phyloP scores from a whole-genome alignment of 1,284 basidiomycete species.

The Melampsora occidentalis region DNA sequence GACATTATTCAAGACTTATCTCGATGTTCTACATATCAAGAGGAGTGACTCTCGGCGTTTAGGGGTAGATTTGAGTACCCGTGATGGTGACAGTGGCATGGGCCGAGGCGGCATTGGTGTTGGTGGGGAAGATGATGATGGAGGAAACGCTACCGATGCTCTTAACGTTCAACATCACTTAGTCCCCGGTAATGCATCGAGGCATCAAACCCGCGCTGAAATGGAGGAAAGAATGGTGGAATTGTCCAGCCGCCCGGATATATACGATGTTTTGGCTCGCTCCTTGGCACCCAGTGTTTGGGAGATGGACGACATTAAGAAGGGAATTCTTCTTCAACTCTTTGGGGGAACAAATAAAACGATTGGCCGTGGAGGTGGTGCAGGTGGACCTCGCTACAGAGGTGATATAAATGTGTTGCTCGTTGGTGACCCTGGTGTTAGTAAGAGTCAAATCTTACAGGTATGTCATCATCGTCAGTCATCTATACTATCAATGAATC shows the following conservation, averaged over 20 bases:
- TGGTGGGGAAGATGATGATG: constrained; percentile 59
- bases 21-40: constrained; percentile 90
- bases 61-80: constrained; percentile 75
- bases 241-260: constrained; percentile 71
- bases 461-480: constrained; percentile 56
- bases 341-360: constrained; percentile 98
- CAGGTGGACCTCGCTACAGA: constrained; percentile 88
- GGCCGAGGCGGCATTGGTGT: constrained; percentile 54
- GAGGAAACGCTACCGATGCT: constrained; percentile 54
- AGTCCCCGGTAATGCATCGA: background rate
- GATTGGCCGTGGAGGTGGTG: constrained; percentile 85
- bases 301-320: constrained; percentile 99
- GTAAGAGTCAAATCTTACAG: constrained; percentile 89
- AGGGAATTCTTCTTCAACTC: constrained; percentile 89
- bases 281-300: constrained; percentile 92
- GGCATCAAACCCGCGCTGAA: constrained; percentile 58
- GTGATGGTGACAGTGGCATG: constrained; percentile 61
- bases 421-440: constrained; percentile 96
- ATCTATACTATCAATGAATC: background rate
- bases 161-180: background rate
- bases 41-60: constrained; percentile 69
- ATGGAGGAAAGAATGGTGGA: constrained; percentile 65
- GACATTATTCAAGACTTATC: constrained; percentile 92
- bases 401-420: constrained; percentile 97
- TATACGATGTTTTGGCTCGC: constrained; percentile 81